phyloP scores from a whole-genome alignment of 805 yeast species.

The Lipomyces oligophaga region DNA sequence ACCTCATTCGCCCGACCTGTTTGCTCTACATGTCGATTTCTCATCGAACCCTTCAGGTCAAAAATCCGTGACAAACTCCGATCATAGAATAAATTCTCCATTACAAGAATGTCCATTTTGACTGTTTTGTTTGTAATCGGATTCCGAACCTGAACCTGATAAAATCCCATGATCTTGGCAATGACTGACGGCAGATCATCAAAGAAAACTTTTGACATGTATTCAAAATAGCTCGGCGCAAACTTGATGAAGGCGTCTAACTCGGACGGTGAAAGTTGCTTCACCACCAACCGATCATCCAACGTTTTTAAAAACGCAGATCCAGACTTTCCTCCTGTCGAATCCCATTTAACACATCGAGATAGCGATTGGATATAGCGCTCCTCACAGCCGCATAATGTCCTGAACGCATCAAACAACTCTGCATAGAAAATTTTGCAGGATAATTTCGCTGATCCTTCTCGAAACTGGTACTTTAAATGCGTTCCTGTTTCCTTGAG shows the following conservation, averaged over 20 bases:
- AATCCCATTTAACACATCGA: conserved; percentile 92
- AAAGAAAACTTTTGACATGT: conserved; percentile 90
- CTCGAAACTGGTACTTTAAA: conserved; percentile 85
- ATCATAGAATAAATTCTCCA: conserved; percentile 92
- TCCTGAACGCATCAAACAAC: conserved; percentile 90
- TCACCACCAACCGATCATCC: conserved; percentile 84
- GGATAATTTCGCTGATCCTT: conserved; percentile 74
- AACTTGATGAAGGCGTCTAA: conserved; percentile 89
- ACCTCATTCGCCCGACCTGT: conserved; percentile 96
- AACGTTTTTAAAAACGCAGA: conserved; percentile 88
- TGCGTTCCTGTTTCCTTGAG: conserved; percentile 82
- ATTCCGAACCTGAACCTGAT: conserved; percentile 84
- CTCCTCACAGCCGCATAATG: conserved; percentile 72
- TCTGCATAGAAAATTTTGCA: conserved; percentile 95
- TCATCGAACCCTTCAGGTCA: conserved; percentile 96
- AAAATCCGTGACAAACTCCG: conserved; percentile 78
- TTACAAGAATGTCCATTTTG: conserved; percentile 85
- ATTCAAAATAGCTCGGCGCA: conserved; percentile 95
- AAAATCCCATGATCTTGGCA: conserved; percentile 93
- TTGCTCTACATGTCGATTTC: conserved; percentile 93
- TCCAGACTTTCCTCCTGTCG: conserved; percentile 95
- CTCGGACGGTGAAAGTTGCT: conserved; percentile 83
- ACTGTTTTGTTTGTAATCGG: conserved; percentile 69
- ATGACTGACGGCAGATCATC: conserved; percentile 92
- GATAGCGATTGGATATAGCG: conserved; percentile 84